These are phyloP conservation scores for Colletotrichum limetticola DNA, from an alignment of 2,329 filamentous ascomycete genomes.

Conservation along the genomic window DNA sequence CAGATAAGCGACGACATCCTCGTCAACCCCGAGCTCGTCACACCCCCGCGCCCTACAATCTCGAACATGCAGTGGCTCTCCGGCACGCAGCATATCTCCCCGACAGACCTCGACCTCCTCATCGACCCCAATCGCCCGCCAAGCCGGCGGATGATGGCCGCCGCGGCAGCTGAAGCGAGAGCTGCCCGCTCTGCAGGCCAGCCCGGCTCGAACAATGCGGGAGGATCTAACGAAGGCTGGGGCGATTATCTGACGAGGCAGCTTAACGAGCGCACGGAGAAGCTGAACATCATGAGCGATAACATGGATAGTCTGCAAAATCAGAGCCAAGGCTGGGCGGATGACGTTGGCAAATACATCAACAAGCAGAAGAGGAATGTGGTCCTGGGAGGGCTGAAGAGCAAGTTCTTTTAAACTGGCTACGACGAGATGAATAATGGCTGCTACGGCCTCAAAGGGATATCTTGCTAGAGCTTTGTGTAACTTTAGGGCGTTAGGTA, in stretches of 20 bases:
- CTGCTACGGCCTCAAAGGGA: slow-evolving; percentile 9
- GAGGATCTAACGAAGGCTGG: slow-evolving; percentile 68
- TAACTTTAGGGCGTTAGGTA: slow-evolving; percentile 11
- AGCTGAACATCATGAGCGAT: slow-evolving; percentile 83
- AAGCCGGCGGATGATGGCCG: slow-evolving; percentile 87
- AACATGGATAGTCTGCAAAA: slow-evolving; percentile 85
- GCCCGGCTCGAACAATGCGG: slow-evolving; percentile 39
- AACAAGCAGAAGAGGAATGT: slow-evolving; percentile 88
- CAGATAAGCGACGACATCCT: slow-evolving; percentile 76
- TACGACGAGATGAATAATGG: slow-evolving; percentile 22
- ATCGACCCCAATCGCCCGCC: slow-evolving; percentile 90
- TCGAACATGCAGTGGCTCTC: slow-evolving; percentile 97
- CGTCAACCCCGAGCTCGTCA: slow-evolving; percentile 78
- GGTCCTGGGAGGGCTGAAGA: slow-evolving; percentile 75
- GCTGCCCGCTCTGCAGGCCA: slow-evolving; percentile 56
- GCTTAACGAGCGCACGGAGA: slow-evolving; percentile 90
- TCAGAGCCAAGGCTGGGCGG: slow-evolving; percentile 84
- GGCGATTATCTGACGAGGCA: slow-evolving; percentile 87
- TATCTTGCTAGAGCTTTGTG: slow-evolving; percentile 1
- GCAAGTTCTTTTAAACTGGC: slow-evolving; percentile 59
- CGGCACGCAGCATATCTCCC: slow-evolving; percentile 90
- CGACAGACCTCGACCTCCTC: slow-evolving; percentile 87
- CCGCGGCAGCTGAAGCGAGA: slow-evolving; percentile 79
- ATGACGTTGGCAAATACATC: slow-evolving; percentile 89
- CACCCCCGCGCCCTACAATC: slow-evolving; percentile 89